A percentile compares a stretch with the other conserved stretches of the same genome.
Conservation (phyloP, 2,329 filamentous ascomycete species). For the Diaporthe sp. region DNA sequence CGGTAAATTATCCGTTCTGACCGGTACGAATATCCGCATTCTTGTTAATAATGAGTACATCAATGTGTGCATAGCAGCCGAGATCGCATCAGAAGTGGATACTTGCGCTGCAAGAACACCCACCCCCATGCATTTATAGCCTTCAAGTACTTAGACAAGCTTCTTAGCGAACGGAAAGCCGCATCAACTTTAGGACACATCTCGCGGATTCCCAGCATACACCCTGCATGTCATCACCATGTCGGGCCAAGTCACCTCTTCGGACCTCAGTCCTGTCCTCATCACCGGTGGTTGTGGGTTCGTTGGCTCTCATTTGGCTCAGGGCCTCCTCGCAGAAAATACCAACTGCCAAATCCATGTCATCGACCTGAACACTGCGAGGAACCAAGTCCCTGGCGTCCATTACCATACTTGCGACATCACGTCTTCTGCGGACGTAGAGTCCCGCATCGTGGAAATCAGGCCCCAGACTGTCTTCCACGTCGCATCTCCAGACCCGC, state of each 20-base stretch:
- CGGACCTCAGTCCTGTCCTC: constrained; percentile 39
- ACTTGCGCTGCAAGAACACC: not conserved
- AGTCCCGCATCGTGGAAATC: not conserved
- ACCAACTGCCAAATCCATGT: constrained; percentile 38
- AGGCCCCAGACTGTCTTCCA: constrained; percentile 42
- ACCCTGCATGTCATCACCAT: not conserved
- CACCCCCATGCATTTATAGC: not conserved
- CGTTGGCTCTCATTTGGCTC: constrained; percentile 41
- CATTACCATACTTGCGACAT: constrained; percentile 41
- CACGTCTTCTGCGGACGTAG: constrained; percentile 34
- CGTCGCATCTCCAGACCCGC: constrained; percentile 41
- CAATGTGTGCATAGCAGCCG: not conserved
- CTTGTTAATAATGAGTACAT: not conserved
- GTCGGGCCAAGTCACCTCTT: constrained; percentile 1
- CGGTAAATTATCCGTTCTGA: too few relatives aligned
- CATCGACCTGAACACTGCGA: constrained; percentile 38
- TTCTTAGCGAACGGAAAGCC: not conserved
- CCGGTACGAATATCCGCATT: too few relatives aligned
- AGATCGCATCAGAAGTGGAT: not conserved
- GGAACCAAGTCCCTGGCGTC: constrained; percentile 38
- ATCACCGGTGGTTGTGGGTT: constrained; percentile 43
- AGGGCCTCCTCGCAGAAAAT: constrained; percentile 37
- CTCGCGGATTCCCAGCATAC: not conserved
- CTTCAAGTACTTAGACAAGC: constrained; percentile 11
- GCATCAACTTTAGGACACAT: not conserved